Percentiles rank a stretch among this genome's conserved stretches.
These are phyloP conservation scores for Garcia nutans DNA, from an alignment of 345 rosid genomes.

Conservation along the genomic window DNA sequence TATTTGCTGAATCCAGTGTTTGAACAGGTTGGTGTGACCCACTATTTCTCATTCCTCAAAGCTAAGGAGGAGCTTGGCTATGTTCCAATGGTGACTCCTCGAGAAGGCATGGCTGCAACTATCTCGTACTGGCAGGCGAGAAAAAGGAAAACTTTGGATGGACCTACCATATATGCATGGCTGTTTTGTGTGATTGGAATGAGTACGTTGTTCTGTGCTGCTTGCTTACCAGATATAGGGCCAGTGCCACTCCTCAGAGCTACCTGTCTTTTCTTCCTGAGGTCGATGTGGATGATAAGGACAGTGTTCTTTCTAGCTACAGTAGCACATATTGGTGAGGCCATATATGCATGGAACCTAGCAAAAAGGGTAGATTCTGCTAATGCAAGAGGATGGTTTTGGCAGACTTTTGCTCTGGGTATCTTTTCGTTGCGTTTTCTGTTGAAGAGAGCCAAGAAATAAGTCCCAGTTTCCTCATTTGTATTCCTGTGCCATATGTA, in stretches of 20 bases:
- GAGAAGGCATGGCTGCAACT: slow-evolving; percentile 86
- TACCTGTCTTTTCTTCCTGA: slow-evolving; percentile 50
- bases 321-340: slow-evolving; percentile 55
- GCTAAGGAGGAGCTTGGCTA: slow-evolving; percentile 90
- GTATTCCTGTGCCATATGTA: not conserved
- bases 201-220: slow-evolving; percentile 42
- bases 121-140: slow-evolving; percentile 70
- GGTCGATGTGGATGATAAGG: slow-evolving; percentile 48
- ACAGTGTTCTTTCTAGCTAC: slow-evolving; percentile 36
- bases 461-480: slow-evolving; percentile 11
- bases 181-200: slow-evolving; percentile 50
- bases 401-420: slow-evolving; percentile 79
- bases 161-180: slow-evolving; percentile 68
- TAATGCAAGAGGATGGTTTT: slow-evolving; percentile 80
- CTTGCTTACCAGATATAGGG: slow-evolving; percentile 66
- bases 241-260: slow-evolving; percentile 58
- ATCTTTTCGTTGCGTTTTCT: slow-evolving; percentile 56
- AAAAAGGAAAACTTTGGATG: slow-evolving; percentile 63
- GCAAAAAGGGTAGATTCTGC: slow-evolving; percentile 67
- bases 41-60: slow-evolving; percentile 82
- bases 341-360: slow-evolving; percentile 52
- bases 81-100: slow-evolving; percentile 73
- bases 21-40: slow-evolving; percentile 84
- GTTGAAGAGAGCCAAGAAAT: slow-evolving; percentile 54
- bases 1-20: slow-evolving; percentile 19